These are phyloP conservation scores for Mytilinidion resinicola DNA, from an alignment of 495 filamentous ascomycete genomes.

Conservation along the genomic window DNA sequence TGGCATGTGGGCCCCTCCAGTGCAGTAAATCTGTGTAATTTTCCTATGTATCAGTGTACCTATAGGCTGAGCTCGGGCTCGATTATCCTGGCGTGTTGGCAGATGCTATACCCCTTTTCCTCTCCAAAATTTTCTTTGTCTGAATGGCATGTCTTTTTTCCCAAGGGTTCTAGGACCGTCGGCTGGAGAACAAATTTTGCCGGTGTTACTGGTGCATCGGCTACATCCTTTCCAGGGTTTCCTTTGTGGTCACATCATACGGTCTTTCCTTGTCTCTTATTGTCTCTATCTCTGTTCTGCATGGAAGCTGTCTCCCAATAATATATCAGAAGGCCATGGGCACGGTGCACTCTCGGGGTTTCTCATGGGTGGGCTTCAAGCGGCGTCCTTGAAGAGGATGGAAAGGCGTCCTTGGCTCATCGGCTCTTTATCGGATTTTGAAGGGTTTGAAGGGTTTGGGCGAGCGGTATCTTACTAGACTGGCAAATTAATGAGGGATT, in stretches of 20 bases:
- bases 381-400: constrained; percentile 21
- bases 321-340: too few species aligned
- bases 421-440: constrained; percentile 5
- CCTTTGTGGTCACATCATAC: background rate
- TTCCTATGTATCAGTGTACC: constrained; percentile 2
- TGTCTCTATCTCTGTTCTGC: background rate
- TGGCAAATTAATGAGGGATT: constrained; percentile 30
- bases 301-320: too few species aligned
- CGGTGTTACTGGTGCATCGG: background rate
- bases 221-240: background rate
- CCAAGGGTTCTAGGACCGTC: background rate
- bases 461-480: constrained; percentile 20
- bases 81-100: constrained; percentile 26
- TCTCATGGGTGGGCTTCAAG: constrained; percentile 10
- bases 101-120: constrained; percentile 26
- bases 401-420: constrained; percentile 23
- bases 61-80: constrained; percentile 1
- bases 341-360: background rate
- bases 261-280: background rate
- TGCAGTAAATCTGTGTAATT: constrained; percentile 26
- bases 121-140: constrained; percentile 18
- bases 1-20: constrained; percentile 31
- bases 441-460: constrained; percentile 3
- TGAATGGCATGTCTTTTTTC: constrained; percentile 8
- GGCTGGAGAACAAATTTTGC: background rate